Percentiles rank a stretch among this genome's conserved stretches.
Evolutionary conservation across 2,329 filamentous ascomycete genomes (phyloP).

Genomic region (Cercospora janseana): DNA sequence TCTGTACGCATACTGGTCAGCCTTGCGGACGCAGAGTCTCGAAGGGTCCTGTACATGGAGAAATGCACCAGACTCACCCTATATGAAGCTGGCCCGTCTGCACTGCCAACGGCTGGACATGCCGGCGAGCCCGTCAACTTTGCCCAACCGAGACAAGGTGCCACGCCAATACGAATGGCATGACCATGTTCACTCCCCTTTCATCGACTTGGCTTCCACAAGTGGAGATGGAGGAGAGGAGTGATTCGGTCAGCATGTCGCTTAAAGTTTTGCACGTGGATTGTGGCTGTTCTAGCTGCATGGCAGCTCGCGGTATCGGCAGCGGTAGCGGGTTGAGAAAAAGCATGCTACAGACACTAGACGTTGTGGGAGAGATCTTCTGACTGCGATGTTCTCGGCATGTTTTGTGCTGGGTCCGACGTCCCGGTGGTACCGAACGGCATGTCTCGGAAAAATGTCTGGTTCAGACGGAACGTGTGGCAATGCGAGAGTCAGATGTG

Average conservation of each 20-base stretch:
- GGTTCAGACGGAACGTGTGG: too few species aligned
- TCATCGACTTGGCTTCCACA: slow-evolving; percentile 3
- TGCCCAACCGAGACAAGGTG: slow-evolving; percentile 4
- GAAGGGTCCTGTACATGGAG: background rate
- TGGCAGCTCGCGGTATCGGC: background rate
- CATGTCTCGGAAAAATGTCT: too few species aligned
- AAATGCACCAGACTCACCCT: background rate
- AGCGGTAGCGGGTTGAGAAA: background rate
- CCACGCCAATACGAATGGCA: background rate
- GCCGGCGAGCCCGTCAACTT: background rate
- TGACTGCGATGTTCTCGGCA: background rate
- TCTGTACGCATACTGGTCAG: slow-evolving; percentile 10
- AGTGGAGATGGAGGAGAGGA: background rate
- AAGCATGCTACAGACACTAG: slow-evolving; percentile 2
- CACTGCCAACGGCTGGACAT: slow-evolving; percentile 4
- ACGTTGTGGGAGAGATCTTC: background rate
- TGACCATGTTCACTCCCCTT: background rate
- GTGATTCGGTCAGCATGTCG: slow-evolving; percentile 8
- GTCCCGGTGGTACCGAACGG: too few species aligned
- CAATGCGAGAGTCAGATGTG: too few species aligned
- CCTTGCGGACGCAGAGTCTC: background rate
- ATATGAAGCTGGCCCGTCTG: background rate
- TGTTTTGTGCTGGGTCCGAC: slow-evolving; percentile 1
- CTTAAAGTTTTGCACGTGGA: slow-evolving; percentile 8
- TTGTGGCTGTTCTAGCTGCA: slow-evolving; percentile 3